These are phyloP conservation scores for Trichoderma breve DNA, from an alignment of 2,329 filamentous ascomycete species.

Conservation along the genomic window DNA sequence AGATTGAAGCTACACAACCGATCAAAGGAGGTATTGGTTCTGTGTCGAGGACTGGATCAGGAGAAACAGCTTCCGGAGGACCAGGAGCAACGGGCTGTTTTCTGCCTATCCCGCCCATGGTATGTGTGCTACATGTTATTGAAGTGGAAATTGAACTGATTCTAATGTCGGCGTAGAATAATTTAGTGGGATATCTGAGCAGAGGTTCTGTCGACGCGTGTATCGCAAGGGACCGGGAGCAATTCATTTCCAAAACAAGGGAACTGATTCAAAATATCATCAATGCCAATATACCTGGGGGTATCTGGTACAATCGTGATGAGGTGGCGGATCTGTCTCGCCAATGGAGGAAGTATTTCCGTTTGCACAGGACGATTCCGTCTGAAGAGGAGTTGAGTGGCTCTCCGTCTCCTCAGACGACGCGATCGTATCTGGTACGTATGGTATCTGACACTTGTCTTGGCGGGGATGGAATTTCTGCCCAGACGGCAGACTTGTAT, in stretches of 20 bases:
- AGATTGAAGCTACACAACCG: not conserved
- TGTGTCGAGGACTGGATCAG: fast-evolving
- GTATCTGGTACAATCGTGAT: not conserved
- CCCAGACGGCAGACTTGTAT: not conserved
- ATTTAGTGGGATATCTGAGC: not conserved
- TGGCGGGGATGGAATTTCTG: not conserved
- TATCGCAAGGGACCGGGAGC: not conserved
- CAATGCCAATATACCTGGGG: not conserved
- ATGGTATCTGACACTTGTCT: not conserved
- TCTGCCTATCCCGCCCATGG: fast-evolving
- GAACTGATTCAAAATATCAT: not conserved
- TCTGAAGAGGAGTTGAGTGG: not conserved
- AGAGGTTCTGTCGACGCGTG: not conserved
- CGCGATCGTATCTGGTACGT: not conserved
- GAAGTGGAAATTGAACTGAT: not conserved
- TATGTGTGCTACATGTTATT: not conserved
- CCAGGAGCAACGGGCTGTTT: not conserved
- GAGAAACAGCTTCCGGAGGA: not conserved
- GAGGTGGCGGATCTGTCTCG: not conserved
- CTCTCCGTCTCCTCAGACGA: not conserved
- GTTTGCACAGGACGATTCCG: not conserved
- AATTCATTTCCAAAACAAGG: not conserved
- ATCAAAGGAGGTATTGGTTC: not conserved
- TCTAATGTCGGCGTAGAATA: fast-evolving
- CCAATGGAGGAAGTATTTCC: not conserved